phyloP scores from a whole-genome alignment of 768 basidiomycete species.

The Psilocybe cyanescens region DNA sequence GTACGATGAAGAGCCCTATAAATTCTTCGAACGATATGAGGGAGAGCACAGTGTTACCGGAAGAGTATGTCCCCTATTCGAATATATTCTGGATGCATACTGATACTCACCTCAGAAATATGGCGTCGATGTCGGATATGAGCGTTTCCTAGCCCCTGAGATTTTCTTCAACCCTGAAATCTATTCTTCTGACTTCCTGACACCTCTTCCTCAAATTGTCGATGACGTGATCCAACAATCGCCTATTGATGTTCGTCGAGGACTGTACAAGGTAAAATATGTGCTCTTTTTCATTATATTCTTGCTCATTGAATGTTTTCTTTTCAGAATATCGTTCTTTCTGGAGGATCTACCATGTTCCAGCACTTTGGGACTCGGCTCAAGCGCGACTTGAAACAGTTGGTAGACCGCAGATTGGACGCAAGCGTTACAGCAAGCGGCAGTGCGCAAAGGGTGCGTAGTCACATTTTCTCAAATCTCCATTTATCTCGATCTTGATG shows the following conservation, averaged over 20 bases:
- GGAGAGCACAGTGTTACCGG: conserved; percentile 94
- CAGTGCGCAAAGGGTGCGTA: conserved; percentile 70
- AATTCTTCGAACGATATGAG: conserved; percentile 92
- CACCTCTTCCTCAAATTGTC: conserved; percentile 94
- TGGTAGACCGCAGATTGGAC: conserved; percentile 91
- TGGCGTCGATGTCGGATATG: conserved; percentile 92
- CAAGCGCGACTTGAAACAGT: conserved; percentile 92
- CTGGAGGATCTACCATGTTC: conserved; percentile 99
- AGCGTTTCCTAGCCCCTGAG: conserved; percentile 98
- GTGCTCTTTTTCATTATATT: background rate
- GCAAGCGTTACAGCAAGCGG: conserved; percentile 76
- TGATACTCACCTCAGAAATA: conserved; percentile 69
- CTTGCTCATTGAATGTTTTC: background rate
- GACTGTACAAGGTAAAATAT: conserved; percentile 84
- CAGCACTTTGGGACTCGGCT: conserved; percentile 97
- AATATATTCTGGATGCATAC: background rate
- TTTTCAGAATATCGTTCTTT: conserved; percentile 90
- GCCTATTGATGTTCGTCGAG: conserved; percentile 96
- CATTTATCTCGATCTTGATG: conserved; percentile 5
- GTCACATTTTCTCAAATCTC: conserved; percentile 21
- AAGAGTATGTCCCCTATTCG: conserved; percentile 56
- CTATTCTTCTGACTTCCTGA: conserved; percentile 95
- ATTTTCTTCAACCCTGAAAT: conserved; percentile 99
- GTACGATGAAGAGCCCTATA: conserved; percentile 95
- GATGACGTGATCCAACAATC: conserved; percentile 95